phyloP scores from a whole-genome alignment of 2,329 filamentous ascomycete species.

The Aspergillus spinulosporus region DNA sequence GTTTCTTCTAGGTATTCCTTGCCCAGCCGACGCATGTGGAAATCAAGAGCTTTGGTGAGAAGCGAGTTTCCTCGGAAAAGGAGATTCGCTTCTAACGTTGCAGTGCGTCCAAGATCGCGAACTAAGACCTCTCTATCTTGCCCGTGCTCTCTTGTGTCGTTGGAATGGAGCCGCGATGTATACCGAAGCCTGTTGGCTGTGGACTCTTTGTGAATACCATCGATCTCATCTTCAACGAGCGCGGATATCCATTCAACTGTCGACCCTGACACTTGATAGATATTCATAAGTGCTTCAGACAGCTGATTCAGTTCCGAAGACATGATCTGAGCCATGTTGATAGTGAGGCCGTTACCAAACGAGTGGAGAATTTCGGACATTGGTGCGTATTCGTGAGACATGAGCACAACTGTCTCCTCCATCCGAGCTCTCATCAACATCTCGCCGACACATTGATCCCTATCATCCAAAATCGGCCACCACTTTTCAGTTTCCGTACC shows the following conservation, averaged over 20 bases:
- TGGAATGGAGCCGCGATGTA: slow-evolving; percentile 64
- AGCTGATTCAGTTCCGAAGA: slow-evolving; percentile 76
- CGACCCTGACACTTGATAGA: slow-evolving; percentile 87
- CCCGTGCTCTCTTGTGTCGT: slow-evolving; percentile 57
- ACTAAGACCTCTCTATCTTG: slow-evolving; percentile 62
- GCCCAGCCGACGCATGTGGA: slow-evolving; percentile 91
- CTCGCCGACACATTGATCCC: slow-evolving; percentile 74
- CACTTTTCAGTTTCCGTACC: slow-evolving; percentile 82
- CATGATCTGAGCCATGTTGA: slow-evolving; percentile 77
- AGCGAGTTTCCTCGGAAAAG: slow-evolving; percentile 94
- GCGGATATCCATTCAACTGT: slow-evolving; percentile 89
- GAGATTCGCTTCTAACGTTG: slow-evolving; percentile 80
- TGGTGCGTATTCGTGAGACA: slow-evolving; percentile 79
- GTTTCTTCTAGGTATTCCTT: slow-evolving; percentile 90
- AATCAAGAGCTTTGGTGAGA: slow-evolving; percentile 87
- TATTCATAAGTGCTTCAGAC: slow-evolving; percentile 84
- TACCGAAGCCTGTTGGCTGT: slow-evolving; percentile 64
- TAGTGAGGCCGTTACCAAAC: slow-evolving; percentile 79
- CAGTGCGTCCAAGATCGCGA: slow-evolving; percentile 63
- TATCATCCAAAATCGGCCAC: slow-evolving; percentile 78
- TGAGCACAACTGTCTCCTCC: slow-evolving; percentile 86
- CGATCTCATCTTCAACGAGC: slow-evolving; percentile 94
- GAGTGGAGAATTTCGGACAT: slow-evolving; percentile 81
- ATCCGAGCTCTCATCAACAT: slow-evolving; percentile 80
- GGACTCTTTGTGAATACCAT: slow-evolving; percentile 81